These are phyloP conservation scores for Lycium barbarum DNA, from an alignment of 257 asterid species.

Conservation along the genomic window DNA sequence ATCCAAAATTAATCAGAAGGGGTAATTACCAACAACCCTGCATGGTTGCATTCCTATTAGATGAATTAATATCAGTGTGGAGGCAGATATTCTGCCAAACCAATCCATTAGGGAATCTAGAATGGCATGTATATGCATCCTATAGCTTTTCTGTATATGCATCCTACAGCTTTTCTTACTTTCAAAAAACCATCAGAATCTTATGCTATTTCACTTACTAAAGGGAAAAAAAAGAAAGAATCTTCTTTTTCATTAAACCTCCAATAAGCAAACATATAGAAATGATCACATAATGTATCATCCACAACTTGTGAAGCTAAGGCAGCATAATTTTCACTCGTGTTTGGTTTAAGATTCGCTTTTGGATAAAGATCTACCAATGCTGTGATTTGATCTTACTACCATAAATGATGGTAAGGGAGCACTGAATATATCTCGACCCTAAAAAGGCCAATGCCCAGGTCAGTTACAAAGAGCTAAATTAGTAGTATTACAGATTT, in stretches of 20 bases:
- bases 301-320: background rate
- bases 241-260: background rate
- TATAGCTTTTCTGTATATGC: background rate
- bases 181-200: background rate
- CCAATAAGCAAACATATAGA: background rate
- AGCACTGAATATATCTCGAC: background rate
- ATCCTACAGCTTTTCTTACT: background rate
- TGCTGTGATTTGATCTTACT: background rate
- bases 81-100: background rate
- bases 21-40: background rate
- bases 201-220: background rate
- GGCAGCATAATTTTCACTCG: background rate
- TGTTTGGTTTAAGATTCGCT: background rate
- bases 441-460: constrained; percentile 11
- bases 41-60: background rate
- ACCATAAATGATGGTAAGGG: background rate
- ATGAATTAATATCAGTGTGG: background rate
- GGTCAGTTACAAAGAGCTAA: background rate
- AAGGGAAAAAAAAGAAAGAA: background rate
- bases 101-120: background rate
- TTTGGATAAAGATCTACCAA: background rate
- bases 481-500: background rate
- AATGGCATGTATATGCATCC: background rate
- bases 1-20: constrained; percentile 11
- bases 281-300: background rate